Base-by-base conservation (phyloP, 2,329 filamentous ascomycete genomes). In the Stemphylium vesicarium region DNA sequence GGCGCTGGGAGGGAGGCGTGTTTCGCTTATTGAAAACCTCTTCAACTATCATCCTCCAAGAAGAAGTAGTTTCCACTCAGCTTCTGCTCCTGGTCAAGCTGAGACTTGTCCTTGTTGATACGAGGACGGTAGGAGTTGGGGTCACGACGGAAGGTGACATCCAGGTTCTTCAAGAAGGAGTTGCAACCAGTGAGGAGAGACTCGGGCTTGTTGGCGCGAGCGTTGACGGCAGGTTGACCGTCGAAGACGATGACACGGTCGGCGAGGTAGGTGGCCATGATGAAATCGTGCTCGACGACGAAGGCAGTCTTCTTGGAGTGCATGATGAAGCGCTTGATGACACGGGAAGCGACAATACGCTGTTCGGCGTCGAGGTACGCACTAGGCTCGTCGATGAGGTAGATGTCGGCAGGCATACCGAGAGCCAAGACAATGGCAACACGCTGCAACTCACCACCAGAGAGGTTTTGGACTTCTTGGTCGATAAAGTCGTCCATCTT, bases 311-410 rank as follows among this genome's bases (percentile, higher is more conserved):
- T 98, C 88, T 98, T 98, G 70, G 92, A 88, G 83, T 99, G 94
- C 95, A 99, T 99, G 79, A 99, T 99, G 85, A 96, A 99, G 65
- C 95, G 90, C 85, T 99, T 99, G 82, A 99, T 99, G 75, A 99
- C 96, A 74, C 93, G 90, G 40, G 94, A 90, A 59, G 93, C 94
- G 69, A 99, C 88, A 74, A 99, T 96, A 90, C 95, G 94, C 81
- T 99, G 95, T 81, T 99, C 95, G 44, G 95, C 98, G 78, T 99
- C 95, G 55, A 99, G 90, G 79, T 99, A 99, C 60, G 72, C 72
- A 56, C 68, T 72, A 41, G 95, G 95, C 81, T 99, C 95, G 74
- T 99, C 95, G 72, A 99, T 99, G 62, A 99, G 84, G 78, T 99
- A 99, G 73, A 99, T 97, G 72, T 99, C 95, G 52, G 95, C 95